A percentile compares a stretch with the other conserved stretches of the same genome.
Evolutionary conservation across 2,329 filamentous ascomycete species (phyloP).

Genomic region (Tympanopsis confertula): DNA sequence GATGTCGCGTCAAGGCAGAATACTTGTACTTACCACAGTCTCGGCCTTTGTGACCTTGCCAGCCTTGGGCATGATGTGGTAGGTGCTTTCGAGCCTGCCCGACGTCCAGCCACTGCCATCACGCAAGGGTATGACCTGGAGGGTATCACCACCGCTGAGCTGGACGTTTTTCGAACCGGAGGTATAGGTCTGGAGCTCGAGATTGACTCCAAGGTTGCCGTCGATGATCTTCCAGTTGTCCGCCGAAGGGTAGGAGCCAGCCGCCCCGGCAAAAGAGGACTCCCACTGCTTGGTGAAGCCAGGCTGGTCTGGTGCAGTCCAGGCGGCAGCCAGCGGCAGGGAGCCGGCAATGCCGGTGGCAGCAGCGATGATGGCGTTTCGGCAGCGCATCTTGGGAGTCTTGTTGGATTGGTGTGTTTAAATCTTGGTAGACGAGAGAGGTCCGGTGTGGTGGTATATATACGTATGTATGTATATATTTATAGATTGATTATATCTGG

Average conservation of each 20-base stretch:
- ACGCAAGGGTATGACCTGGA: conserved; percentile 5
- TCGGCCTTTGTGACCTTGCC: background rate
- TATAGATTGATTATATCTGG: no score
- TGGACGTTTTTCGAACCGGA: conserved; percentile 4
- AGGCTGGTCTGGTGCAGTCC: conserved; percentile 2
- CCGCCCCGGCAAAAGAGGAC: conserved; percentile 1
- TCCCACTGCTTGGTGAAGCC: conserved; percentile 3
- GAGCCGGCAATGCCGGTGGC: no score
- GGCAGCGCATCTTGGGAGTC: no score
- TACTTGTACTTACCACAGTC: background rate
- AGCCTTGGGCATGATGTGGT: background rate
- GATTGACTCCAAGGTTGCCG: conserved; percentile 6
- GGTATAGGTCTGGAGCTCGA: conserved; percentile 6
- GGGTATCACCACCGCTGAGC: conserved; percentile 5
- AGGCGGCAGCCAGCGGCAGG: conserved; percentile 1
- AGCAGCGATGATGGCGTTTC: no score
- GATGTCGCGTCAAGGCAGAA: no score
- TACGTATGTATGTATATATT: no score
- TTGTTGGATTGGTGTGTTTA: no score
- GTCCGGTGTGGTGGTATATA: no score
- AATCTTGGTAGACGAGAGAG: no score
- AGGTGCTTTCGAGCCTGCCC: background rate
- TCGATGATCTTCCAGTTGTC: conserved; percentile 5
- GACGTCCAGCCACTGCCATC: conserved; percentile 2
- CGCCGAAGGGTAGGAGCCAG: conserved; percentile 1